Conservation (phyloP, 306 rosid species). For the Quercus agrifolia region DNA sequence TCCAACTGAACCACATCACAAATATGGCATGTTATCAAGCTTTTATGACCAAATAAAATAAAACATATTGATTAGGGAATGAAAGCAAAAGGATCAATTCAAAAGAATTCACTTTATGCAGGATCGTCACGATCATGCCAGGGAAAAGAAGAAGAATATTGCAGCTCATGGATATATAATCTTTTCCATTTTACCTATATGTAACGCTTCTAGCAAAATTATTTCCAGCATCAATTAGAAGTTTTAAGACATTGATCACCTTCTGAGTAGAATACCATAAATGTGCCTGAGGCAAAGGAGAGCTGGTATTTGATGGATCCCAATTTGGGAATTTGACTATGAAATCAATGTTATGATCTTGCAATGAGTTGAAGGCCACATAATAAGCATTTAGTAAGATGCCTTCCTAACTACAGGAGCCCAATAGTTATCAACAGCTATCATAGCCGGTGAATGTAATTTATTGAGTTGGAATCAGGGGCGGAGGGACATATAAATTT, state of each 20-base stretch:
- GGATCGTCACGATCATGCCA: neutral
- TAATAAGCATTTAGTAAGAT: constrained; percentile 12
- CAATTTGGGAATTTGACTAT: constrained; percentile 85
- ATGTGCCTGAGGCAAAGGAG: constrained; percentile 61
- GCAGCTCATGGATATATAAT: neutral
- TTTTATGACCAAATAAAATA: no score
- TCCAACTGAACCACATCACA: no score
- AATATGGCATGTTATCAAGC: no score
- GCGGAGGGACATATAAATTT: no score
- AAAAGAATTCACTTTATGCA: neutral
- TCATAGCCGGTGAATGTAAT: neutral
- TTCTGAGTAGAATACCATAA: constrained; percentile 77
- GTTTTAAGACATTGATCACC: constrained; percentile 58
- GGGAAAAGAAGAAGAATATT: neutral
- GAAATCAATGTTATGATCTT: constrained; percentile 90
- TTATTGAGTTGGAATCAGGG: neutral
- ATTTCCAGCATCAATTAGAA: constrained; percentile 61
- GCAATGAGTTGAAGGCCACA: constrained; percentile 20
- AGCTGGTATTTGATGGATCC: constrained; percentile 52
- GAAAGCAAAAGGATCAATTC: no score
- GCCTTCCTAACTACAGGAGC: neutral
- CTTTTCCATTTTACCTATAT: constrained; percentile 56
- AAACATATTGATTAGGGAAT: no score
- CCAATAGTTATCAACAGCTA: neutral
- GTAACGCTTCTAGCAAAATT: constrained; percentile 61